These are phyloP conservation scores for Calophaca sinica DNA, from an alignment of 306 rosid genomes.

Conservation along the genomic window DNA sequence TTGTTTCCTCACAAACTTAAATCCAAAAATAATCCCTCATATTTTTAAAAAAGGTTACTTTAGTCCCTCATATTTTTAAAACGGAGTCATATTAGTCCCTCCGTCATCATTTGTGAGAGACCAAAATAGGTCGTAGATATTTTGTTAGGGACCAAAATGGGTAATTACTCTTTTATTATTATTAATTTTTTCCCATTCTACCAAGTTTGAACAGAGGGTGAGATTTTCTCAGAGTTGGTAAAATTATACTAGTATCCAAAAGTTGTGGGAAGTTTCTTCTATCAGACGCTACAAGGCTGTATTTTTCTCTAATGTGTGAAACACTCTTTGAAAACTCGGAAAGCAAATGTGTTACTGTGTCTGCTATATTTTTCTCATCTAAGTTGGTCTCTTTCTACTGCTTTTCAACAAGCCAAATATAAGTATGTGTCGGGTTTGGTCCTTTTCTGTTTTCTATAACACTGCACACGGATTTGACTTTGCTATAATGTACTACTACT, in stretches of 20 bases:
- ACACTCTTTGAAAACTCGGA: conserved; percentile 43
- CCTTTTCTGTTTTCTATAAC: not conserved
- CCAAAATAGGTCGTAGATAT: no score
- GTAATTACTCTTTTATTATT: not conserved
- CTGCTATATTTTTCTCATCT: conserved; percentile 47
- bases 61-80: no score
- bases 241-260: not conserved
- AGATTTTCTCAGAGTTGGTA: conserved; percentile 33
- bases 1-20: no score
- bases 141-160: no score
- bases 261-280: conserved; percentile 47
- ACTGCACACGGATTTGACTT: conserved; percentile 54
- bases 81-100: no score
- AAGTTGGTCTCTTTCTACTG: conserved; percentile 36
- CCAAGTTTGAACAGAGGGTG: conserved; percentile 11
- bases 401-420: conserved; percentile 61
- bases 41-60: no score
- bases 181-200: not conserved
- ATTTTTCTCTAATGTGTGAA: conserved; percentile 63
- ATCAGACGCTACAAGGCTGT: conserved; percentile 41
- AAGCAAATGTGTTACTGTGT: conserved; percentile 16
- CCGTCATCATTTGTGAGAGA: no score
- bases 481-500: not conserved
- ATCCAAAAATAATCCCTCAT: no score
- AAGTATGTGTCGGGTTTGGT: conserved; percentile 55